A percentile compares a stretch with the other conserved stretches of the same genome.
Evolutionary conservation across 345 rosid genomes (phyloP).

Genomic region (Psidium guajava): DNA sequence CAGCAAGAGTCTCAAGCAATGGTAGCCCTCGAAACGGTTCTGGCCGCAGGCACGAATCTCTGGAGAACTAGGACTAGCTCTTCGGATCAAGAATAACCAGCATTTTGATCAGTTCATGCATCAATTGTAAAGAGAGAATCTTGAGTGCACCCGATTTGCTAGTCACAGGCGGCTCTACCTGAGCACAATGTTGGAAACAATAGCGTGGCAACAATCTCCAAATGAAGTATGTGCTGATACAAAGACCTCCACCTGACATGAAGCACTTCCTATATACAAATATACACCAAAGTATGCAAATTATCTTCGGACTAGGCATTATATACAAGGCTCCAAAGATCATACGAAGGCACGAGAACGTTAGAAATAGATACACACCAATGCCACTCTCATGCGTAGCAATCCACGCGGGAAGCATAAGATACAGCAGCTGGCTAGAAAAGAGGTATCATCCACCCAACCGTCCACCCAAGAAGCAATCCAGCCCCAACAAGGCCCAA

Average conservation of each 20-base stretch:
- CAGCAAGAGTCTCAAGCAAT: not conserved
- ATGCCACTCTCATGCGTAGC: not conserved
- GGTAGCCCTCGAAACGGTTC: not conserved
- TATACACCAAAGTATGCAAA: not conserved
- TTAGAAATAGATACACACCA: not conserved
- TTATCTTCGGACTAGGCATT: not conserved
- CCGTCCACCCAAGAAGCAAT: conserved; percentile 90
- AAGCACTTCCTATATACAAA: not conserved
- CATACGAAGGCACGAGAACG: not conserved
- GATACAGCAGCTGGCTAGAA: conserved; percentile 14
- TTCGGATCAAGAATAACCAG: not conserved
- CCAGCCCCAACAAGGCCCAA: conserved; percentile 93
- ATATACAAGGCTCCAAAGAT: not conserved
- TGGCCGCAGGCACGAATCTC: not conserved
- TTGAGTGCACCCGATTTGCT: not conserved
- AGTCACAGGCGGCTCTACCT: not conserved
- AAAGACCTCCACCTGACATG: not conserved
- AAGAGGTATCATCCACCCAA: conserved; percentile 74
- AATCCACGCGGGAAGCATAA: not conserved
- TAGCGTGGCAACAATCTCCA: not conserved
- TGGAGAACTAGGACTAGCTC: not conserved
- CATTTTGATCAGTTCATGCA: not conserved
- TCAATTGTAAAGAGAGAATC: not conserved
- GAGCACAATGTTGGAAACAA: not conserved
- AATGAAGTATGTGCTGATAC: not conserved